Percentiles rank a stretch among this genome's conserved stretches.
phyloP scores from a whole-genome alignment of 2,329 filamentous ascomycete genomes.

The Pseudogymnoascus sp. region DNA sequence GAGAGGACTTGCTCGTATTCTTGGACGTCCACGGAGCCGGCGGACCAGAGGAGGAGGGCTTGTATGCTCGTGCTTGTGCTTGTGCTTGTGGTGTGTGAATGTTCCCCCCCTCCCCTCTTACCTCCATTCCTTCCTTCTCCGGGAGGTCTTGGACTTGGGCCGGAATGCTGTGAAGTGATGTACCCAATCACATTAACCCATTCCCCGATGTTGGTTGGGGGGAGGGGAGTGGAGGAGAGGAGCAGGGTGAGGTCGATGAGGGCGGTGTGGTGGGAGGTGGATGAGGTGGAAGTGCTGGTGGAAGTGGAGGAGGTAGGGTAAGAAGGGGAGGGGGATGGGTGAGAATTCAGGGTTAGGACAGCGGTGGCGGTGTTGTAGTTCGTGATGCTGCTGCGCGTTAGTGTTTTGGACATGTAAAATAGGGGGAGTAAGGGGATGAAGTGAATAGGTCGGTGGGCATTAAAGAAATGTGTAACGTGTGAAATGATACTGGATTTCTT shows the following conservation, averaged over 20 bases:
- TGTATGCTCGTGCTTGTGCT: conserved; percentile 48
- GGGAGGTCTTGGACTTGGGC: too few relatives aligned
- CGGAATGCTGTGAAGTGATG: conserved; percentile 38
- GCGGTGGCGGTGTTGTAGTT: conserved; percentile 51
- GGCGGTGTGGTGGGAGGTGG: conserved; percentile 39
- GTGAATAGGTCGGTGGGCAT: too few relatives aligned
- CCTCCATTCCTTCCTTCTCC: too few relatives aligned
- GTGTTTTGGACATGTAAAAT: neutral
- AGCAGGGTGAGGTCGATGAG: conserved; percentile 66
- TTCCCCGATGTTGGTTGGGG: conserved; percentile 63
- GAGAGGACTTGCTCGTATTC: conserved; percentile 53
- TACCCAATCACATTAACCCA: conserved; percentile 91
- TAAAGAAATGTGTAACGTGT: too few relatives aligned
- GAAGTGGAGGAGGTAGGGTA: too few relatives aligned
- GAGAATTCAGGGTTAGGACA: conserved; percentile 60
- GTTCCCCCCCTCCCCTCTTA: too few relatives aligned
- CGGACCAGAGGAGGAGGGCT: conserved; percentile 69
- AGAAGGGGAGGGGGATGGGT: conserved; percentile 34
- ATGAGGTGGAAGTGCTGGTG: conserved; percentile 34
- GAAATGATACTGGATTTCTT: neutral
- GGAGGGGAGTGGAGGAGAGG: conserved; percentile 55
- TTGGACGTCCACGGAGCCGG: conserved; percentile 63
- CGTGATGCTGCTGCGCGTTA: conserved; percentile 42
- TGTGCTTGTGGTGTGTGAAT: neutral
- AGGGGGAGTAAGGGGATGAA: too few relatives aligned